Base-by-base conservation (phyloP, 1,284 basidiomycete genomes). In the Apiotrichum gamsii region DNA sequence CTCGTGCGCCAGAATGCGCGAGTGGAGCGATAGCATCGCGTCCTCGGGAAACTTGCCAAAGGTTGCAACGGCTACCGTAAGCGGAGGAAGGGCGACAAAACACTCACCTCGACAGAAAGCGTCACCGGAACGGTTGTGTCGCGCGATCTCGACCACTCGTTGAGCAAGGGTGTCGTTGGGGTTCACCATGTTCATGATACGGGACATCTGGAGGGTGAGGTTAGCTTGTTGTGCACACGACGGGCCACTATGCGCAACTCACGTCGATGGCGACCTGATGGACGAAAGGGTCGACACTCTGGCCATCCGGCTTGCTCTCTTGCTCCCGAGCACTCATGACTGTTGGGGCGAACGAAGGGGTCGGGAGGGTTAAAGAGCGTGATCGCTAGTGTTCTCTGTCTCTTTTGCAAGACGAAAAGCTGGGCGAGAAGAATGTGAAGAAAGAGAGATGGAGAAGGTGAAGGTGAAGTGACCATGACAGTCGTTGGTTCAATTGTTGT, bases 21-120 rank as follows among this genome's bases (percentile, higher is more conserved):
- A 72, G 67, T 80, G 79, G 3, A 85, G 70, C 21, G 82, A 78
- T 24, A 77, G 62, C 19, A 84, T 74, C 47, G 81, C 79, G 15
- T 77, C 74, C 51, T 77, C 81, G 61, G 84, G 78, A 65, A 93
- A 91, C 74, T 88, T 86, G 66, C 88, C 89, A 73, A 94, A 94
- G 24, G 83, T 77, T 49, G 78, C 79, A 39, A 87, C 83, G 57
- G 89, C 89, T 82, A 45, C 52, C 57, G 13, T 15, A 8, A 33
- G 5, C 24, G 13, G 18, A 30, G 8, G 14, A 29, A 23, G 20
- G 8, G 15, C 25, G 11, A 28, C 25, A 28, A 6, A 6, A 28
- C 20, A 48, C 73, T 45, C 41, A 80, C 78, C 79, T 58, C 74
- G 77, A 33, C 80, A 77, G 65, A 90, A 90, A 1, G 78, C 80